Conservation (phyloP, 345 rosid species). For the Eucalyptus guilfoylei region DNA sequence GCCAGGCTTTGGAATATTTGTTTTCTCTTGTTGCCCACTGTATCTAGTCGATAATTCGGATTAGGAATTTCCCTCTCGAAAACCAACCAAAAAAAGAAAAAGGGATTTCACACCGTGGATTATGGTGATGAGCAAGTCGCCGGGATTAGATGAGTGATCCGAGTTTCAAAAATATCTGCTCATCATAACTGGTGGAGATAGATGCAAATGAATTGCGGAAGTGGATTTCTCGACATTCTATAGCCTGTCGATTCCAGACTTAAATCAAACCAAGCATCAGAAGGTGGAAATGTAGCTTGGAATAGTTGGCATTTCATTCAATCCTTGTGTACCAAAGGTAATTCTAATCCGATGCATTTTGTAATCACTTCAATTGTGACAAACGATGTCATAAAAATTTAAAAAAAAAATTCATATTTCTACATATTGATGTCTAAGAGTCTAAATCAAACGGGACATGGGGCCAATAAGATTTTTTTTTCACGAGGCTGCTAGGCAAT, state of each 20-base stretch:
- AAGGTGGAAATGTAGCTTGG: rapidly evolving
- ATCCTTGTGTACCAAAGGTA: too few species aligned
- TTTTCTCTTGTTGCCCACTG: rapidly evolving
- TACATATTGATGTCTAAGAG: rapidly evolving
- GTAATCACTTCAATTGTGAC: rapidly evolving
- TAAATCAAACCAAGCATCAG: rapidly evolving
- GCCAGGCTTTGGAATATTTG: rapidly evolving
- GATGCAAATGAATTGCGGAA: rapidly evolving
- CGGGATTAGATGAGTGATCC: rapidly evolving
- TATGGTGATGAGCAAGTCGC: rapidly evolving
- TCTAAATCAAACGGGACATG: background rate
- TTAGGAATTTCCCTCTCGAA: background rate
- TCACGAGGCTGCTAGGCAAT: background rate
- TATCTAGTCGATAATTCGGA: background rate
- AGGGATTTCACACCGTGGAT: background rate
- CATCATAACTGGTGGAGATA: rapidly evolving
- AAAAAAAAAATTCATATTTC: too few species aligned
- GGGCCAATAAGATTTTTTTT: background rate
- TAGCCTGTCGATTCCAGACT: rapidly evolving
- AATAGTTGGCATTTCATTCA: rapidly evolving
- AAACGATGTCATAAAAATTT: rapidly evolving
- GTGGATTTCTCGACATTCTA: rapidly evolving
- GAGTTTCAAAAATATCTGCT: rapidly evolving
- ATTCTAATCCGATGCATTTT: rapidly evolving
- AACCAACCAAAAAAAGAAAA: rapidly evolving